Percentiles rank a stretch among this genome's conserved stretches.
Conservation (phyloP, 805 yeast species). For the Wickerhamomyces sydowiorum region DNA sequence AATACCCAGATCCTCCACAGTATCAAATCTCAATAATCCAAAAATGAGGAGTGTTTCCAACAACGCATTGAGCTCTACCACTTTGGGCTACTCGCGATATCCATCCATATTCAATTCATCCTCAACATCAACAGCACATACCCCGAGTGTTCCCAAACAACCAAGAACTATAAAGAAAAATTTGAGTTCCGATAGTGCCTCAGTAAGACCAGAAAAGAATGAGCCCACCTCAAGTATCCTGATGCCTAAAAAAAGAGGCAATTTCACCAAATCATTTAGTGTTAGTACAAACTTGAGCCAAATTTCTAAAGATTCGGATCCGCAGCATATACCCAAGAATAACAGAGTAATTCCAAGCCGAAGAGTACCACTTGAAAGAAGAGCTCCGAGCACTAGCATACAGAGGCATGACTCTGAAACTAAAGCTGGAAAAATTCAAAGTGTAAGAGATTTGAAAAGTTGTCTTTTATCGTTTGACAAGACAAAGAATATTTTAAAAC, state of each 20-base stretch:
- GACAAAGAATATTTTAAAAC: constrained; percentile 7
- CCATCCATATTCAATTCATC: background rate
- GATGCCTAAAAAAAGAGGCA: constrained; percentile 11
- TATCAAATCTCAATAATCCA: constrained; percentile 7
- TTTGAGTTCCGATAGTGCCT: background rate
- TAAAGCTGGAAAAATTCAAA: constrained; percentile 5
- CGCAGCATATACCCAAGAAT: background rate
- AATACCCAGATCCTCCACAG: background rate
- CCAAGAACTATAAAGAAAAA: too few relatives aligned
- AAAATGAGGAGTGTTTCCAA: background rate
- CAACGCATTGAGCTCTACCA: too few relatives aligned
- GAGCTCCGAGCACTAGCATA: too few relatives aligned
- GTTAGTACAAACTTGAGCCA: constrained; percentile 13
- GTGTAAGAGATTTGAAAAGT: constrained; percentile 5
- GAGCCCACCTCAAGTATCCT: constrained; percentile 1
- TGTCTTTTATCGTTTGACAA: constrained; percentile 7
- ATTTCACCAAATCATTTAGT: constrained; percentile 14
- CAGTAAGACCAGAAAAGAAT: background rate
- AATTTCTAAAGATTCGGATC: background rate
- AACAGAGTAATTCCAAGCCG: background rate
- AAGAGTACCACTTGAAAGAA: too few relatives aligned
- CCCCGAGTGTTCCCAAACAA: background rate
- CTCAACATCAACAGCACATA: background rate
- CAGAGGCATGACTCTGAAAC: too few relatives aligned
- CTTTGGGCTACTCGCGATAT: background rate